Base-by-base conservation (phyloP, 2,329 filamentous ascomycete genomes). In the Arthrobotrys entomopaga region DNA sequence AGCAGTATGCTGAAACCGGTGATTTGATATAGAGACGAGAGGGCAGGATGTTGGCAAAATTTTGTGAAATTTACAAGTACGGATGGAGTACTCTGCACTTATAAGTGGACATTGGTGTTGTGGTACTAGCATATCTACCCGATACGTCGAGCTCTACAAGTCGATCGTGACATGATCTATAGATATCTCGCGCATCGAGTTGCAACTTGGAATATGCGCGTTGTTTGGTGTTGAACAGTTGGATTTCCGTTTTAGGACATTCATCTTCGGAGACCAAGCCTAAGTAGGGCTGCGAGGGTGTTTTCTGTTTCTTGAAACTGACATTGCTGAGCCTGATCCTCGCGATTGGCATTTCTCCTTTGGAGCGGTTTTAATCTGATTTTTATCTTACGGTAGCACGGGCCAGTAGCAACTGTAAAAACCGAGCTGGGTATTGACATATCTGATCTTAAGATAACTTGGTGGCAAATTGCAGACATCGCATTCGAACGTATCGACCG, bases 171-270 rank as follows among this genome's bases (percentile, higher is more conserved):
- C 43, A 48, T 3, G 24, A 70, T 70, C n/a, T n/a, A n/a, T n/a
- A n/a, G n/a, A n/a, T n/a, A n/a, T n/a, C 48, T 11, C 5, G 38
- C 24, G 15, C 42, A 64, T 65, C 66, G n/a, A 13, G 20, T 60
- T 71, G n/a, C 29, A 38, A 34, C 58, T 20, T 50, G 4, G 42
- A 6, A 5, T n/a, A 8, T 22, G 49, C 54, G 66, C 58, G 66
- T 71, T 71, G 66, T 43, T 3, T 11, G 43, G 15, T 65, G 66
- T 71, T 71, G 66, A 19, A 61, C 63, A 59, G 46, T 64, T 4
- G 52, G 29, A 34, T 34, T 34, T 34, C 29, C 29, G 3, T 34
- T 34, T 34, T 34, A 8, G 29, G 29, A 8, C 7, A 3, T 6
- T 6, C 29, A 8, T 6, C 5, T 10, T 34, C 7, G 26, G 3